Evolutionary conservation across 2,329 filamentous ascomycete genomes (phyloP).

Genomic region (Calonectria naviculata): DNA sequence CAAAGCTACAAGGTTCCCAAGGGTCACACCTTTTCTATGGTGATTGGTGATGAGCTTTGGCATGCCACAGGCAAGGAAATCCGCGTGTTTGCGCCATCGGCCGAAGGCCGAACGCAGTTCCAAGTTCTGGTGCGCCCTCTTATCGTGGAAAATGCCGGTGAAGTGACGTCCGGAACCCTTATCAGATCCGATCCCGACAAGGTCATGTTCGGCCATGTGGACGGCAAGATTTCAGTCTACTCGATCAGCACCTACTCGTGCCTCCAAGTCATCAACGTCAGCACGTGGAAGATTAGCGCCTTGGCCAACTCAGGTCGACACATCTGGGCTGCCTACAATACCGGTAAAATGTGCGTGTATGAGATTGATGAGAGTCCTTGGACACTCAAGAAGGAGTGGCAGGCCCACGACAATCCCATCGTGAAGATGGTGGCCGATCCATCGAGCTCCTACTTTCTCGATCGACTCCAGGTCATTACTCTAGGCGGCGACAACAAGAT

Average conservation of each 20-base stretch:
- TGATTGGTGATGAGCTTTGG: slow-evolving; percentile 89
- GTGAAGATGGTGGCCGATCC: slow-evolving; percentile 81
- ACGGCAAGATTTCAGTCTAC: slow-evolving; percentile 96
- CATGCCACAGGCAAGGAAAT: slow-evolving; percentile 89
- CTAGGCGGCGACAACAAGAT: slow-evolving; percentile 89
- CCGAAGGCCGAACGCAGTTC: slow-evolving; percentile 75
- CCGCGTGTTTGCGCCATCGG: slow-evolving; percentile 81
- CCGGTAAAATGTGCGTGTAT: slow-evolving; percentile 93
- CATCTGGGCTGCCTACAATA: slow-evolving; percentile 95
- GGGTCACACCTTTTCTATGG: slow-evolving; percentile 88
- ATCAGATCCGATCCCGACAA: slow-evolving; percentile 80
- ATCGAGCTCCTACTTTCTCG: slow-evolving; percentile 86
- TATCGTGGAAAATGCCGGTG: slow-evolving; percentile 78
- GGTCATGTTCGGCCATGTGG: slow-evolving; percentile 90
- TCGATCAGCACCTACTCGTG: slow-evolving; percentile 81
- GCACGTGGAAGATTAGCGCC: slow-evolving; percentile 94
- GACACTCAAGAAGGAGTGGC: slow-evolving; percentile 94
- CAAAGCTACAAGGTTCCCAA: slow-evolving; percentile 82
- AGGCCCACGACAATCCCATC: slow-evolving; percentile 86
- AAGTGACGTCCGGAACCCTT: slow-evolving; percentile 86
- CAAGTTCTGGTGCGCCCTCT: slow-evolving; percentile 81
- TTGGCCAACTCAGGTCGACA: slow-evolving; percentile 83
- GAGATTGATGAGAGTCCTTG: slow-evolving; percentile 86
- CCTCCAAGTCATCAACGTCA: slow-evolving; percentile 84
- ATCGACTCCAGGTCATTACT: slow-evolving; percentile 85